These are phyloP conservation scores for Eremochloa ophiuroides DNA, from an alignment of 176 grass and related monocot species.

Conservation along the genomic window DNA sequence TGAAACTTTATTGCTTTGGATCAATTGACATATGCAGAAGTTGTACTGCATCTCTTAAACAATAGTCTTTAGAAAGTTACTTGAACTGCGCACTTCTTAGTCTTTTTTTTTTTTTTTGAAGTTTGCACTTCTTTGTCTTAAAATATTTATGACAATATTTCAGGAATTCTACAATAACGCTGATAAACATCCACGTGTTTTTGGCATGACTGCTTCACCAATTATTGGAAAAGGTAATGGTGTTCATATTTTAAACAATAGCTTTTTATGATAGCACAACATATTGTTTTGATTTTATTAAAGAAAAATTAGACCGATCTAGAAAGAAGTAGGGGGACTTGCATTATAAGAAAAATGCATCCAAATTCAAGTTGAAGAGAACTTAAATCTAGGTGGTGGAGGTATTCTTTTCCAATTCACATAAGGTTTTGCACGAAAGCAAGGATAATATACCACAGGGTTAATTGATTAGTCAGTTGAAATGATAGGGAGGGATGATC, in stretches of 20 bases:
- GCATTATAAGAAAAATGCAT: background rate
- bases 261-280: background rate
- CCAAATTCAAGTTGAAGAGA: background rate
- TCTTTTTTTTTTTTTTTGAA: too few species aligned
- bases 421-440: background rate
- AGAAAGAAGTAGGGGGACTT: background rate
- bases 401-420: background rate
- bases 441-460: background rate
- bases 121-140: too few species aligned
- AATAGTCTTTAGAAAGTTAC: conserved; percentile 4
- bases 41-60: conserved; percentile 7
- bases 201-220: conserved; percentile 97
- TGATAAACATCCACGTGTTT: conserved; percentile 65
- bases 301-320: background rate
- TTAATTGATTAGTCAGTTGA: background rate
- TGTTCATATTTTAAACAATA: too few species aligned
- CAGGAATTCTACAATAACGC: conserved; percentile 75
- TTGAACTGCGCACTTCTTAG: background rate
- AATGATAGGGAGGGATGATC: background rate
- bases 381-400: background rate
- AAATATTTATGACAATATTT: conserved; percentile 29
- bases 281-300: background rate
- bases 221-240: conserved; percentile 88
- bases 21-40: conserved; percentile 1
- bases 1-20: conserved; percentile 19